A percentile compares a stretch with the other conserved stretches of the same genome.
These are phyloP conservation scores for Ulota crispa DNA, from an alignment of 225 moss, liverwort and hornwort genomes.

Conservation along the genomic window DNA sequence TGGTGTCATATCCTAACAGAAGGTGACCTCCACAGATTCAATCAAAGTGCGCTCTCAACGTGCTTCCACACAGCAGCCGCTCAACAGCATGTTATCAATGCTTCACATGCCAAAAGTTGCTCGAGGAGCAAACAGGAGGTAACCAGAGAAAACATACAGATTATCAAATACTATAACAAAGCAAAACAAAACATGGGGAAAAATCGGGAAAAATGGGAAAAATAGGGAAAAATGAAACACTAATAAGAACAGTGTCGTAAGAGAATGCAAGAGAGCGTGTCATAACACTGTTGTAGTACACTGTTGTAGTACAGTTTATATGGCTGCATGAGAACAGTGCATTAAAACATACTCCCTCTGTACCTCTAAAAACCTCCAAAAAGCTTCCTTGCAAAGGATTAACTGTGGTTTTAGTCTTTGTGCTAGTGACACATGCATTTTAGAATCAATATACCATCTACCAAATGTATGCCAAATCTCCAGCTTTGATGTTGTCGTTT, in stretches of 20 bases:
- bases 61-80: neutral
- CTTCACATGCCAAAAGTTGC: neutral
- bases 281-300: neutral
- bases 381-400: too few species aligned
- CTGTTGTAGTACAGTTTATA: neutral
- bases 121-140: neutral
- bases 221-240: neutral
- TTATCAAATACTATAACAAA: neutral
- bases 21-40: slow-evolving; percentile 1
- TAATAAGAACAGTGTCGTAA: neutral
- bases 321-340: neutral
- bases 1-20: slow-evolving; percentile 86
- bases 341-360: too few species aligned
- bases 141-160: neutral
- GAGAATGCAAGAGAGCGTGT: neutral
- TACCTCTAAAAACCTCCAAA: too few species aligned
- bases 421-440: too few species aligned
- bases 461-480: too few species aligned
- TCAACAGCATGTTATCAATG: neutral
- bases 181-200: neutral
- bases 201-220: neutral
- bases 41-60: slow-evolving; percentile 1
- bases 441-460: too few species aligned
- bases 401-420: too few species aligned
- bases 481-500: too few species aligned